Base-by-base conservation (phyloP, 495 filamentous ascomycete species). In the Sphaerosporella brunnea region DNA sequence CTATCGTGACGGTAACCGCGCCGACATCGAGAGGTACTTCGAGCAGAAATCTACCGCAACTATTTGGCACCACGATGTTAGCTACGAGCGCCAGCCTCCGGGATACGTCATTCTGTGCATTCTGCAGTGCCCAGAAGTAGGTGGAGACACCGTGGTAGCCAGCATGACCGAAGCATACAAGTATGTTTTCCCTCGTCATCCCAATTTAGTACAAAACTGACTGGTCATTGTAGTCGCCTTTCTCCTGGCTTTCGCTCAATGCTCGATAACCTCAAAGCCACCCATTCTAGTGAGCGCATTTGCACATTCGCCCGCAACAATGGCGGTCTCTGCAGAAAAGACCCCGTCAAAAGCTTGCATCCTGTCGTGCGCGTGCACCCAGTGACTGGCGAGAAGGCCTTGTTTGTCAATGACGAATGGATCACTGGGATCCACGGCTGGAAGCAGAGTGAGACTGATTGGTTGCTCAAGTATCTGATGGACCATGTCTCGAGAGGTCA, bases 351-450 rank as follows among this genome's bases (percentile, higher is more conserved):
- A 19, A 74, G 66, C 36, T 72, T 73, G 38, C 84, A 93, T 61
- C 84, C 84, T 1, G 56, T 93, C 46, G 69, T 87, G 25, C 69
- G 82, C n/a, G 86, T 80, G 1, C 84, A 90, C 58, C 84, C 83
- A 32, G 73, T 64, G 2, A 88, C 84, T 0, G 81, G 86, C 9
- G 82, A 92, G 68, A 93, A 92, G 64, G 82, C 84, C 0, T 64
- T 93, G 7, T 93, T 74, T 53, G 77, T 94, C 36, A 93, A 92
- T 58, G 78, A 79, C 7, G 80, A 88, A 62, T 93, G 83, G 45
- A 83, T 85, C 50, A 72, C 85, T 3, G 80, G 82, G 8, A 70
- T 75, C 23, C 43, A 46, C n/a, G 43, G 43, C 2, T 46, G 43
- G 43, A 86, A 84, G 63, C 75, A 77, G 59, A 80, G 84, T 53